Evolutionary conservation across 2,329 filamentous ascomycete genomes (phyloP).

Genomic region (Colletotrichum plurivorum): DNA sequence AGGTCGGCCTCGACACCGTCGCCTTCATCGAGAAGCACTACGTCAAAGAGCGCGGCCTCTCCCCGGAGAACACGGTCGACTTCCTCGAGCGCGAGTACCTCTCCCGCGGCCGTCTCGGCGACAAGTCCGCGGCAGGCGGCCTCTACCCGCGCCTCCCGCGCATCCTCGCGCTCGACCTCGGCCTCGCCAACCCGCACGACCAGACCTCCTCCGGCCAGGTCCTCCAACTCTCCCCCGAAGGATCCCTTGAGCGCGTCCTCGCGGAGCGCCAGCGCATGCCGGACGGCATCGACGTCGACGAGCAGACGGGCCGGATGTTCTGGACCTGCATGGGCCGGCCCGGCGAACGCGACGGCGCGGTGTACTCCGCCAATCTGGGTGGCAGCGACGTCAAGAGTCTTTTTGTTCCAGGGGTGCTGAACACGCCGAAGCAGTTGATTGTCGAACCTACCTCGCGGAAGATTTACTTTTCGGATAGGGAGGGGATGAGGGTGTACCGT

Average conservation of each 20-base stretch:
- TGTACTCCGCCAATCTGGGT: slow-evolving; percentile 63
- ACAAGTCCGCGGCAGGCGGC: slow-evolving; percentile 58
- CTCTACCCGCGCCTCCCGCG: slow-evolving; percentile 51
- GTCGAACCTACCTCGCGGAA: slow-evolving; percentile 48
- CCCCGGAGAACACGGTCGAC: slow-evolving; percentile 56
- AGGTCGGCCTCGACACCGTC: slow-evolving; percentile 67
- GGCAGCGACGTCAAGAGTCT: slow-evolving; percentile 61
- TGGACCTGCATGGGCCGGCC: slow-evolving; percentile 66
- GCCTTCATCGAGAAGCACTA: slow-evolving; percentile 68
- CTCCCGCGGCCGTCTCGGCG: slow-evolving; percentile 61
- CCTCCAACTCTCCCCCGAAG: slow-evolving; percentile 42
- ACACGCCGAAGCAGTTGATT: slow-evolving; percentile 65
- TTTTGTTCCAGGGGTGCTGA: slow-evolving; percentile 57
- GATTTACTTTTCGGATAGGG: slow-evolving; percentile 60
- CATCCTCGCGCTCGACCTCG: slow-evolving; percentile 25
- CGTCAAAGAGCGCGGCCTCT: slow-evolving; percentile 61
- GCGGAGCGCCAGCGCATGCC: slow-evolving; percentile 51
- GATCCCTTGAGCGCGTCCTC: slow-evolving; percentile 43
- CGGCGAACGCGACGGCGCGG: slow-evolving; percentile 55
- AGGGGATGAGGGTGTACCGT: slow-evolving; percentile 57
- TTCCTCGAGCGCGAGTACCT: slow-evolving; percentile 61
- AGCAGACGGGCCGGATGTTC: slow-evolving; percentile 54
- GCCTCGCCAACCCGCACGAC: neutral
- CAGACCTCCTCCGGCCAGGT: slow-evolving; percentile 17
- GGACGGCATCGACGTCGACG: slow-evolving; percentile 60